phyloP scores from a whole-genome alignment of 2,329 filamentous ascomycete species.

The Hortaea sp. region DNA sequence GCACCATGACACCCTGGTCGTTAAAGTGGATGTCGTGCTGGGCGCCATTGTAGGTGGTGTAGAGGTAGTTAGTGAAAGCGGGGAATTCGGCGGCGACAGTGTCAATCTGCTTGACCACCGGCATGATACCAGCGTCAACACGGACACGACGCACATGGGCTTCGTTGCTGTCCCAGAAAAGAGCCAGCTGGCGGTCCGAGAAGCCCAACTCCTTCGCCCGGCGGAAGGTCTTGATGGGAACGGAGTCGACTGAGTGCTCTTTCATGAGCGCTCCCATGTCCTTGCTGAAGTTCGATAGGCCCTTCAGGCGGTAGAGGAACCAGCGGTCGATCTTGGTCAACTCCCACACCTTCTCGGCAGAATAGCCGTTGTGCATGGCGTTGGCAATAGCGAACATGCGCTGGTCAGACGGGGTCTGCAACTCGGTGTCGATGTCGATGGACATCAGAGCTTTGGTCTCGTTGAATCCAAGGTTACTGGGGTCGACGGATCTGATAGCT shows the following conservation, averaged over 20 bases:
- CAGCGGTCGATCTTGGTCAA: constrained; percentile 98
- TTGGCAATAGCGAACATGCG: constrained; percentile 96
- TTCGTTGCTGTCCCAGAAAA: constrained; percentile 92
- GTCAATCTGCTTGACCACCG: constrained; percentile 95
- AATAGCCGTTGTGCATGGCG: constrained; percentile 89
- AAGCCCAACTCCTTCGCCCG: constrained; percentile 91
- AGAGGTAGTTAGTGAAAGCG: constrained; percentile 88
- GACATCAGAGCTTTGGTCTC: constrained; percentile 85
- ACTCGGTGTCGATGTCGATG: constrained; percentile 89
- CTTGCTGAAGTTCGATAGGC: constrained; percentile 80
- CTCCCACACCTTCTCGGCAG: constrained; percentile 94
- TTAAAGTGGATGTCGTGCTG: constrained; percentile 76
- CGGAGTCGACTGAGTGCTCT: constrained; percentile 56
- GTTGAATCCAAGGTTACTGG: constrained; percentile 89
- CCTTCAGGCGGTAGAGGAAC: constrained; percentile 90
- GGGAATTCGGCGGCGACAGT: constrained; percentile 97
- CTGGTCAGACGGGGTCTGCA: constrained; percentile 96
- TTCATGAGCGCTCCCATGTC: constrained; percentile 44
- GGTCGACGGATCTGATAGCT: constrained; percentile 89
- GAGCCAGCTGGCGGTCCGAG: constrained; percentile 84
- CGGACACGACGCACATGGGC: constrained; percentile 75
- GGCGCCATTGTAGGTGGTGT: constrained; percentile 87
- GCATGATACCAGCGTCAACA: constrained; percentile 75
- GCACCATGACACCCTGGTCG: constrained; percentile 89
- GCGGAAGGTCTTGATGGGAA: constrained; percentile 56